Percentiles rank a stretch among this genome's conserved stretches.
Conservation (phyloP, 768 basidiomycete genomes). For the Grammothele lineata region DNA sequence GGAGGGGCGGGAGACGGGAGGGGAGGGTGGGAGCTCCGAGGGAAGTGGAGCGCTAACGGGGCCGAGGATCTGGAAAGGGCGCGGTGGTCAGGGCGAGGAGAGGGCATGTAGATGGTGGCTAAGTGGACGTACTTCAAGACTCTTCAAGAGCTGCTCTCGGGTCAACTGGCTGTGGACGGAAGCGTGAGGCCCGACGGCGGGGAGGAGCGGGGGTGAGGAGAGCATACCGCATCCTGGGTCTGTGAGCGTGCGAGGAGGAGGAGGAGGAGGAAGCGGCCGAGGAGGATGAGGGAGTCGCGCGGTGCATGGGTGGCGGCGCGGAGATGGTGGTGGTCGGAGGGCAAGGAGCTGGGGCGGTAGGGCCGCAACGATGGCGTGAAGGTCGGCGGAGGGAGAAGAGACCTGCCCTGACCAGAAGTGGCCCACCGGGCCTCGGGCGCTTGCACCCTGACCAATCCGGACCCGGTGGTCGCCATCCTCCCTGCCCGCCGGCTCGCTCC, state of each 20-base stretch:
- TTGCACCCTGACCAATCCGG: conserved; percentile 15
- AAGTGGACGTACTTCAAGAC: conserved; percentile 32
- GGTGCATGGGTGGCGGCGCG: conserved; percentile 26
- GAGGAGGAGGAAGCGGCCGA: conserved; percentile 29
- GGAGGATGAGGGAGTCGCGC: conserved; percentile 22
- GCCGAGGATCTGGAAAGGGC: conserved; percentile 34
- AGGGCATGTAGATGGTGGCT: conserved; percentile 1
- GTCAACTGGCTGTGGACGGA: conserved; percentile 19
- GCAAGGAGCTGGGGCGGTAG: conserved; percentile 35
- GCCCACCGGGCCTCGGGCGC: conserved; percentile 17
- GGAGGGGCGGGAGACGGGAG: conserved; percentile 39
- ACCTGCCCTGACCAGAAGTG: conserved; percentile 19
- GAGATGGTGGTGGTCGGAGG: conserved; percentile 36
- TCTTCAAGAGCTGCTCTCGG: conserved; percentile 34
- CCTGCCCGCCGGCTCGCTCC: conserved; percentile 7
- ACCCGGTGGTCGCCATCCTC: conserved; percentile 15
- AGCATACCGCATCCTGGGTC: conserved; percentile 33
- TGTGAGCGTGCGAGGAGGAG: conserved; percentile 20
- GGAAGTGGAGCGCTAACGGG: conserved; percentile 37
- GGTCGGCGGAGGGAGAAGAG: conserved; percentile 26
- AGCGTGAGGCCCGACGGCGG: conserved; percentile 15
- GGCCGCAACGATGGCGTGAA: conserved; percentile 39
- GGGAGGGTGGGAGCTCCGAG: conserved; percentile 41
- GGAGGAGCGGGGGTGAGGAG: conserved; percentile 19
- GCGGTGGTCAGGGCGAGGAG: conserved; percentile 15